These are phyloP conservation scores for Apiospora pterosperma DNA, from an alignment of 2,329 filamentous ascomycete genomes.

Conservation along the genomic window DNA sequence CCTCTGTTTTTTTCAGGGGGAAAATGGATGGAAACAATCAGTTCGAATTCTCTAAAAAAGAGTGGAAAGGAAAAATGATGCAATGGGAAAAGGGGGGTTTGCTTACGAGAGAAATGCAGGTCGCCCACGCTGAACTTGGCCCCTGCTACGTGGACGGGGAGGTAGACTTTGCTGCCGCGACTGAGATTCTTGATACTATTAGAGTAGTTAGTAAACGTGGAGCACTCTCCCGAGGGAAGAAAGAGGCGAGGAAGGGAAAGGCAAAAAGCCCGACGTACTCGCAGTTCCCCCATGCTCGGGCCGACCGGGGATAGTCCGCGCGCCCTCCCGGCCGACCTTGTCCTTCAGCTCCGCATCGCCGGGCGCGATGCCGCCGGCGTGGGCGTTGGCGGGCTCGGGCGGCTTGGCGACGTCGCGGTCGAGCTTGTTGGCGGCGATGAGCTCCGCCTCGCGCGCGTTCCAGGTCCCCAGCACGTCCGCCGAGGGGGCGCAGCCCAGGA, in stretches of 20 bases:
- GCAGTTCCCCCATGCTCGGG: conserved; percentile 86
- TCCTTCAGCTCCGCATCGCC: conserved; percentile 56
- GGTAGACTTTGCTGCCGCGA: conserved; percentile 76
- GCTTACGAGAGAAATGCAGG: conserved; percentile 69
- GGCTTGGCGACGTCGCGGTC: conserved; percentile 73
- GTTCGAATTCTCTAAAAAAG: not conserved
- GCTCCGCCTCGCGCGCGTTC: conserved; percentile 78
- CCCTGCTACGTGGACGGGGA: conserved; percentile 81
- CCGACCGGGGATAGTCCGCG: conserved; percentile 78
- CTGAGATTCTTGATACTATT: conserved; percentile 73
- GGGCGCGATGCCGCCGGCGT: conserved; percentile 58
- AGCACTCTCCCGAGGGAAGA: not conserved
- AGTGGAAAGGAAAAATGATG: not conserved
- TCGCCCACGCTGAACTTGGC: conserved; percentile 91
- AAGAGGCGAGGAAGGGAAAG: not conserved
- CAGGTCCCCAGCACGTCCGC: conserved; percentile 73
- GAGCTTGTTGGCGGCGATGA: conserved; percentile 68
- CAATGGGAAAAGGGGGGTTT: not conserved
- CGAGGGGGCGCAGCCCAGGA: conserved; percentile 84
- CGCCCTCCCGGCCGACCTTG: conserved; percentile 73
- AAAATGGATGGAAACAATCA: not conserved
- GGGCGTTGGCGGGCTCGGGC: conserved; percentile 67
- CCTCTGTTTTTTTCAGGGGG: no score
- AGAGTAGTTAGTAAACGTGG: conserved; percentile 10
- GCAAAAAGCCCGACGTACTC: conserved; percentile 40